A percentile compares a stretch with the other conserved stretches of the same genome.
Evolutionary conservation across 2,329 filamentous ascomycete species (phyloP).

Genomic region (Zopfia rhizophila): DNA sequence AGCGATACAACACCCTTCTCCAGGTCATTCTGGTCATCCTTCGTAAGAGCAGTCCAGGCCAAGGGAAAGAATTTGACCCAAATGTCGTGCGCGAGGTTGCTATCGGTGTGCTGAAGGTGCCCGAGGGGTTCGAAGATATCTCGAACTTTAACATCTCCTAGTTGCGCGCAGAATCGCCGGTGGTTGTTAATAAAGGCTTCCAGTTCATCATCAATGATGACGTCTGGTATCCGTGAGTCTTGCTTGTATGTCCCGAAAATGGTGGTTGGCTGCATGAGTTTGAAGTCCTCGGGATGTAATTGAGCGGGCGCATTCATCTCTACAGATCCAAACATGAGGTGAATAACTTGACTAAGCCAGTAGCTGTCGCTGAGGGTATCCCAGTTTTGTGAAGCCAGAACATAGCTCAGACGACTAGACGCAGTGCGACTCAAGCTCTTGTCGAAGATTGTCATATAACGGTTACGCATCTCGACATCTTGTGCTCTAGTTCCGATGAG

Average conservation of each 20-base stretch:
- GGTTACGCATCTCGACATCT: slow-evolving; percentile 95
- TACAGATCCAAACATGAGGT: slow-evolving; percentile 89
- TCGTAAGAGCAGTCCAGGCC: slow-evolving; percentile 88
- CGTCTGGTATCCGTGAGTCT: slow-evolving; percentile 69
- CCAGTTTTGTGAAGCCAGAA: slow-evolving; percentile 94
- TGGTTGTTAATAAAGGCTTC: slow-evolving; percentile 82
- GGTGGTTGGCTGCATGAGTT: slow-evolving; percentile 76
- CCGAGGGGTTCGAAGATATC: slow-evolving; percentile 90
- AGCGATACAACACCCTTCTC: slow-evolving; percentile 91
- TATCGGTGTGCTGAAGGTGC: slow-evolving; percentile 91
- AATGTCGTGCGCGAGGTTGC: slow-evolving; percentile 82
- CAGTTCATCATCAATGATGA: slow-evolving; percentile 84
- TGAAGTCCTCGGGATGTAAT: slow-evolving; percentile 86
- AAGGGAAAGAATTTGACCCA: slow-evolving; percentile 94
- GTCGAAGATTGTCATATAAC: slow-evolving; percentile 97
- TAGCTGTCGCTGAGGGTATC: slow-evolving; percentile 94
- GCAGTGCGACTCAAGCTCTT: slow-evolving; percentile 93
- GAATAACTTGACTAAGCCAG: slow-evolving; percentile 95
- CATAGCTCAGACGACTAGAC: slow-evolving; percentile 86
- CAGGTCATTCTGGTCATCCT: slow-evolving; percentile 88
- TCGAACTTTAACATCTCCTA: slow-evolving; percentile 85
- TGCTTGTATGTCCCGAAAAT: slow-evolving; percentile 78
- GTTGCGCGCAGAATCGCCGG: slow-evolving; percentile 82
- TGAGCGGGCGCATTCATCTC: slow-evolving; percentile 84
- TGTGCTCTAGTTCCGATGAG: slow-evolving; percentile 92